Base-by-base conservation (phyloP, 495 filamentous ascomycete species). In the Rhypophila decipiens region DNA sequence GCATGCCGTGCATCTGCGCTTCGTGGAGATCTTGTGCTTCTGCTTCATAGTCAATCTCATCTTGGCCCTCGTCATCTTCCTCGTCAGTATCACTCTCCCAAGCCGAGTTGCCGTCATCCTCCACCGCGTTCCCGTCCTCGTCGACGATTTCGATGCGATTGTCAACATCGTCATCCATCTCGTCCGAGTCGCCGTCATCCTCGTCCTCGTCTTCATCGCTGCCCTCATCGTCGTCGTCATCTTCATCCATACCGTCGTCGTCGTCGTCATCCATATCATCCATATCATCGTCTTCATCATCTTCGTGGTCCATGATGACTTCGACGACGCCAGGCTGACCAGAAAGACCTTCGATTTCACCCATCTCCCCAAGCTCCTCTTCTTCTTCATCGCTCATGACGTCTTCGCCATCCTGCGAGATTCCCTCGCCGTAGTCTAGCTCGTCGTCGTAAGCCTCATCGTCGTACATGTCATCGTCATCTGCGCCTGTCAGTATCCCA, bases 331-430 rank as follows among this genome's bases (percentile, higher is more conserved):
- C 82, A 33, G 80, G 73, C 43, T 93, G 85, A 20, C 90, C 90
- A 38, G 85, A 73, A 39, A 94, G 74, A 47, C 90, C 90, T 77
- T 94, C 90, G 46, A 95, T 85, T 4, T 75, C 78, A 8, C 90
- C 91, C 71, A 93, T 87, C 29, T 84, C 86, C 55, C 82, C 75
- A 15, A 75, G 63, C 27, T 83, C 90, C 45, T 87, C 90, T 46
- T 86, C 83, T 42, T 96, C 90, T 42, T 96, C 90, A 56, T 95
- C 93, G 55, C 88, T 94, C 39, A 93, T 80, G 52, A 95, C 88
- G 8, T 88, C 90, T 65, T 96, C 90, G 46, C 86, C 82, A 60
- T 88, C 85, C 42, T 76, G 77, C 1, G 77, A 81, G 61, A 82
- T 79, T 15, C 88, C 89, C 46, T 91, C 90, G 9, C 89, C 86